Conservation (phyloP, 257 asterid genomes). For the Catharanthus roseus region DNA sequence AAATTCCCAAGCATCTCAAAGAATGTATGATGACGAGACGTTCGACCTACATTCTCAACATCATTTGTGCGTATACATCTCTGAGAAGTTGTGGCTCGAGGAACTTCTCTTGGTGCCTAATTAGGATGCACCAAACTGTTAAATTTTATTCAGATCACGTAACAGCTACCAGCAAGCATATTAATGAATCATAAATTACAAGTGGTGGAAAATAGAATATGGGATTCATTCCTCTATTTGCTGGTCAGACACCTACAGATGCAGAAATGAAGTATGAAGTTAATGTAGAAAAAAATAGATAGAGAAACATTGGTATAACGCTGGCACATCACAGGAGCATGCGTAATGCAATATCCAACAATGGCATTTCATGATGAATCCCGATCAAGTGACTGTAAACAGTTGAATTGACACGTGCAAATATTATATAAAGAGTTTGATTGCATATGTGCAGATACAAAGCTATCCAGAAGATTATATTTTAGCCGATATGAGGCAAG, state of each 20-base stretch:
- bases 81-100: slow-evolving; percentile 91
- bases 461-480: background rate
- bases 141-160: slow-evolving; percentile 12
- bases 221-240: no score
- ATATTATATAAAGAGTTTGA: no score
- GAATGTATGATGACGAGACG: slow-evolving; percentile 95
- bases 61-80: slow-evolving; percentile 92
- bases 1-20: slow-evolving; percentile 99
- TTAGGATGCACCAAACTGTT: slow-evolving; percentile 19
- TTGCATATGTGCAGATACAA: background rate
- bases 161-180: background rate
- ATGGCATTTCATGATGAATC: background rate
- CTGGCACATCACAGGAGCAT: background rate
- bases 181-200: background rate
- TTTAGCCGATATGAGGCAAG: background rate
- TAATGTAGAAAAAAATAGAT: background rate
- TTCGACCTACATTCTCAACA: slow-evolving; percentile 85
- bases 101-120: slow-evolving; percentile 86
- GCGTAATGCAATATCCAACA: background rate
- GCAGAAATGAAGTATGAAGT: background rate
- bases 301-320: background rate
- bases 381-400: background rate
- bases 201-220: background rate
- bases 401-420: background rate
- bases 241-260: no score